Percentiles rank a stretch among this genome's conserved stretches.
phyloP scores from a whole-genome alignment of 345 rosid genomes.

The Gossypium stocksii region DNA sequence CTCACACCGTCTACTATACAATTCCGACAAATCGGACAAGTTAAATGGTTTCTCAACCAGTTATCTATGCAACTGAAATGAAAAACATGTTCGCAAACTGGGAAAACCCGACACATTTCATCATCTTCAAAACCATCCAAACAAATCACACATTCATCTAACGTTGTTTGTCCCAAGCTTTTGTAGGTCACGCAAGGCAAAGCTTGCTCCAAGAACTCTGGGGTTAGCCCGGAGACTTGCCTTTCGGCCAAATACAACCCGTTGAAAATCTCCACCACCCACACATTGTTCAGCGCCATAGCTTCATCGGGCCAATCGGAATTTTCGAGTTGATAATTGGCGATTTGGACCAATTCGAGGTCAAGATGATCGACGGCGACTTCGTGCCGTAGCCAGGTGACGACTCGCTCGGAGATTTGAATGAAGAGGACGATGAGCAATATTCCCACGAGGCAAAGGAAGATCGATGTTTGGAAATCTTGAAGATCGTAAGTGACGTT shows the following conservation, averaged over 20 bases:
- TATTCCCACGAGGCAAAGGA: background rate
- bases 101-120: slow-evolving; percentile 21
- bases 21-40: slow-evolving; percentile 25
- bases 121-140: slow-evolving; percentile 29
- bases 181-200: slow-evolving; percentile 3
- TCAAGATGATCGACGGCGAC: background rate
- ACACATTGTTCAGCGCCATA: background rate
- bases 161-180: background rate
- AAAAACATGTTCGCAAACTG: slow-evolving; percentile 18
- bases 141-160: slow-evolving; percentile 32
- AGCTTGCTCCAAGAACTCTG: background rate
- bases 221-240: background rate
- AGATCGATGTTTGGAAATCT: background rate
- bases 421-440: background rate
- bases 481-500: background rate
- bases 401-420: background rate
- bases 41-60: slow-evolving; percentile 22
- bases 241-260: background rate
- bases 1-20: background rate
- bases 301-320: background rate
- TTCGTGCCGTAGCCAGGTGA: background rate
- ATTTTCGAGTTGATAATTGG: background rate
- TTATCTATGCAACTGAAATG: slow-evolving; percentile 22
- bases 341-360: background rate
- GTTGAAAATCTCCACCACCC: background rate